Evolutionary conservation across 306 rosid genomes (phyloP), one percentile per base, ranked within the genome.

Genomic region (Cucurbita ficifolia): DNA sequence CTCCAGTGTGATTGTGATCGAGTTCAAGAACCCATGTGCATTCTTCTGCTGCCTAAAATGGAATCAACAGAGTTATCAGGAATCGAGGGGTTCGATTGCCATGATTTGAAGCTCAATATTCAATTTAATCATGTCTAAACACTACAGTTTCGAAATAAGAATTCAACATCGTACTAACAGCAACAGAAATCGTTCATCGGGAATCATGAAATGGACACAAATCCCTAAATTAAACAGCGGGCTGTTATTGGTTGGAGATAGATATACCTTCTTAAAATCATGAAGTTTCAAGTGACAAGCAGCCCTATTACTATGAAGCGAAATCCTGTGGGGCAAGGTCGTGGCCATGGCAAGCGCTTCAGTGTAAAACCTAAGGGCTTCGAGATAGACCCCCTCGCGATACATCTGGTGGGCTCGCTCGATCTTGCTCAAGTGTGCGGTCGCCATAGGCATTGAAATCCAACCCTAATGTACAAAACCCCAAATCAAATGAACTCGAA

Each of bases 281-380:
- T 90, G 96, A 73, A 93, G 98, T 76, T 93, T 93, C 76, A 93
- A 84, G 46, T 76, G 91, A 61, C 98, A 93, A 76, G 98, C 97
- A 67, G 98, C 98, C 14, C 97, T 82, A 33, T 89, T 92, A 76
- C 97, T 92, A 46, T 86, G 97, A 33, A 92, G 76, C 43, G 96
- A 89, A 72, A 89, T 90, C 86, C 77, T 88, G 76, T 93, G 97
- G 9, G 94, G 83, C 19, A 82, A 86, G 63, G 90, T 88, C 73
- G 78, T 90, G 22, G 96, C 94, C 84, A 88, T 39, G 77, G 76
- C 57, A 35, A 93, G 89, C 1, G 97, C 96, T 10, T 90, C 97
- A 3, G 98, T 88, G 84, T 88, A 93, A 60, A 88, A 90, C 82
- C 83, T 92, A 42, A 93, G 76, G 10, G 98, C 98, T 57, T 87